phyloP scores from a whole-genome alignment of 208 protist genomes.

The Leishmania gerbilli region DNA sequence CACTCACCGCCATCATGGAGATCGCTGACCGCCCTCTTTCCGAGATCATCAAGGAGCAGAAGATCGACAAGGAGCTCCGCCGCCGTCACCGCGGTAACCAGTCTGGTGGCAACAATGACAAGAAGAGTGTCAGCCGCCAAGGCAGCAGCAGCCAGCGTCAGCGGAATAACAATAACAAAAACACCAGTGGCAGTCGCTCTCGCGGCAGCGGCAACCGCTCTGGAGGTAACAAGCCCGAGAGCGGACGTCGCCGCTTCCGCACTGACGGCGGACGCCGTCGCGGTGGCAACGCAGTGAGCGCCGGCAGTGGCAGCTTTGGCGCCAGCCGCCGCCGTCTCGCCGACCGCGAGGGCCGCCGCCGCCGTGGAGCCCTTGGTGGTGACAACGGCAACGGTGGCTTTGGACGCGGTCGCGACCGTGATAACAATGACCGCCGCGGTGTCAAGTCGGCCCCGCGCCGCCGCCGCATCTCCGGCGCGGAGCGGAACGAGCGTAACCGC shows the following conservation, averaged over 20 bases:
- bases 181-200: constrained; percentile 5
- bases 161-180: constrained; percentile 5
- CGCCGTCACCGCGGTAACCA: constrained; percentile 38
- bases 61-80: constrained; percentile 71
- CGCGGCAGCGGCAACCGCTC: constrained; percentile 7
- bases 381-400: constrained; percentile 5
- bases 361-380: constrained; percentile 1
- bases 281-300: constrained; percentile 17
- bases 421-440: constrained; percentile 39
- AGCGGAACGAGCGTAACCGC: constrained; percentile 75
- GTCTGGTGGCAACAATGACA: constrained; percentile 15
- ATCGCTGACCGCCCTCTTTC: constrained; percentile 79
- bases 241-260: constrained; percentile 26
- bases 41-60: constrained; percentile 91
- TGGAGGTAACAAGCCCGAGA: constrained; percentile 8
- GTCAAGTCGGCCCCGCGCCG: constrained; percentile 54
- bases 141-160: constrained; percentile 12
- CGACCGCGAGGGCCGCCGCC: constrained; percentile 21
- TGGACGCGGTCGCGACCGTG: constrained; percentile 26
- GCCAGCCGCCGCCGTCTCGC: constrained; percentile 9
- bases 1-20: constrained; percentile 56
- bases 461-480: constrained; percentile 36
- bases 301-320: constrained; percentile 11
- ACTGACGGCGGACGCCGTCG: constrained; percentile 25
- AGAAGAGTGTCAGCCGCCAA: constrained; percentile 14